phyloP scores from a whole-genome alignment of 805 yeast genomes.

The Candida chilensis region DNA sequence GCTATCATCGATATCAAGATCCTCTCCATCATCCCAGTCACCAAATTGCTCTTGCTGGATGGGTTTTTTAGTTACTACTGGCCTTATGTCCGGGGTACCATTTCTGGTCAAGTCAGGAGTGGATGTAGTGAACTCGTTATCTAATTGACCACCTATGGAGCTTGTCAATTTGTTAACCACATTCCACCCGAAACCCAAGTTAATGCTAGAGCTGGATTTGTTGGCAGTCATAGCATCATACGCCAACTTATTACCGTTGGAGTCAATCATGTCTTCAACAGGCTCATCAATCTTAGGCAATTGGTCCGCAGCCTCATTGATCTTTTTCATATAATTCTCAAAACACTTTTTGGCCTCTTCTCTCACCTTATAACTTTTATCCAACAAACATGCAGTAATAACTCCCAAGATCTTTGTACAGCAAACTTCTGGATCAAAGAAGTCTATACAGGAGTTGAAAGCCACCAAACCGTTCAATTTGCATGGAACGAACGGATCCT shows the following conservation, averaged over 20 bases:
- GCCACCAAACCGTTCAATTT: constrained; percentile 73
- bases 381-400: constrained; percentile 77
- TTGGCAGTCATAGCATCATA: too few relatives aligned
- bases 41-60: constrained; percentile 1
- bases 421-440: constrained; percentile 65
- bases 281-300: too few relatives aligned
- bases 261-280: too few relatives aligned
- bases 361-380: constrained; percentile 62
- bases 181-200: constrained; percentile 15
- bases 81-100: too few relatives aligned
- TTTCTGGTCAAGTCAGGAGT: constrained; percentile 15
- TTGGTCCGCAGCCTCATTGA: constrained; percentile 35
- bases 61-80: too few relatives aligned
- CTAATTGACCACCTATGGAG: constrained; percentile 10
- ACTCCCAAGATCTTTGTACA: constrained; percentile 78
- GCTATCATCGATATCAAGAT: too few relatives aligned
- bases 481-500: constrained; percentile 71
- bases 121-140: constrained; percentile 13
- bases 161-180: constrained; percentile 10
- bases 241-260: too few relatives aligned
- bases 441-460: constrained; percentile 51
- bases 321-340: constrained; percentile 46
- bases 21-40: too few relatives aligned
- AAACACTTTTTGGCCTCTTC: constrained; percentile 63
- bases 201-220: too few relatives aligned